Evolutionary conservation across 257 asterid species (phyloP), one percentile per base, ranked within the genome.

Genomic region (Solanum neorickii): DNA sequence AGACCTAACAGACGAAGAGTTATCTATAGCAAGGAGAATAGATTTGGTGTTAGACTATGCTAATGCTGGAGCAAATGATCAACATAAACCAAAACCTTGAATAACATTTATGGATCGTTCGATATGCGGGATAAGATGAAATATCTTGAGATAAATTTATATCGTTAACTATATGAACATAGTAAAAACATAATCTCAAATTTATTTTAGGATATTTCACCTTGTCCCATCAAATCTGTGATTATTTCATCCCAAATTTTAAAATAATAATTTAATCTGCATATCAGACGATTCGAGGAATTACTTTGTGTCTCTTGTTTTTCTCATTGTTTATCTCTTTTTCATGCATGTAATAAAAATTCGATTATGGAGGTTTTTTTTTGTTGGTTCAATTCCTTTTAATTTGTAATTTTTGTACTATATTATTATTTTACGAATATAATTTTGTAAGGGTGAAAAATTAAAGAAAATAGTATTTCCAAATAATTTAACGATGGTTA

Each of bases 11-110:
- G 68, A 80, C 29, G 66, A 37, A 80, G 84, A 80, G 6, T 27
- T 80, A n/a, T 80, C 84, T 46, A 12, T 16, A 9, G 84, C 66
- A 80, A 47, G 84, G 15, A 80, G 84, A 46, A 47, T 80, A n/a
- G 84, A 80, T 47, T 18, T 80, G 42, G 66, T 29, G 84, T 80
- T 80, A 29, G 84, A 80, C 66, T 47, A 80, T 80, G 65, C 42
- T 27, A 10, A 13, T 47, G 25, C 84, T 8, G 18, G 84, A 47
- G 84, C 84, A 46, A 80, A 80, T 37, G 21, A 47, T 20, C 66
- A 27, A 33, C 66, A 80, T 80, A 47, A 80, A 8, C 84, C 84
- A 80, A 80, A 27, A 15, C 84, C 84, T 47, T 80, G 84, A 80
- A 25, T 76, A 23, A 21, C 0, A 42, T 76, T 56, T 42, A 13